Base-by-base conservation (phyloP, 2,329 filamentous ascomycete species). In the Penicillium frequentans region DNA sequence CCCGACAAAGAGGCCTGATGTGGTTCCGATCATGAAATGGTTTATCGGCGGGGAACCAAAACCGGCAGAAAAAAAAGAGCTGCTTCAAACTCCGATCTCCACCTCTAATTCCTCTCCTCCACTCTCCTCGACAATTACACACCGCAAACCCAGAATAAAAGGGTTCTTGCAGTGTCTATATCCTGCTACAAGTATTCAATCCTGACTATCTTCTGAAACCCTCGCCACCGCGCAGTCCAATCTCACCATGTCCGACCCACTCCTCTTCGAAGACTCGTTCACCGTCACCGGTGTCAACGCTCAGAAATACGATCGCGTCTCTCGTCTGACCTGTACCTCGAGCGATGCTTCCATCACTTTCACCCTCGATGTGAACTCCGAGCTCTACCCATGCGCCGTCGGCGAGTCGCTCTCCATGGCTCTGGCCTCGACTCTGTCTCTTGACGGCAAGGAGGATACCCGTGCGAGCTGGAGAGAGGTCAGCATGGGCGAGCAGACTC, bases 241-340 rank as follows among this genome's bases (percentile, higher is more conserved):
- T 31, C 39, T 54, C 56, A 58, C 78, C 65, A 86, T 91, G 77
- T 88, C 90, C 66, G 93, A 98, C 79, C 88, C 93, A 57, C 89
- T 95, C 70, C 90, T 98, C 76, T 96, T 96, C 79, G 92, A 97
- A 78, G 92, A 96, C 73, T 88, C 86, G 69, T 97, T 98, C 84
- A 90, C 84, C 60, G 83, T 98, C 69, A 93, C 86, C 65, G 79
- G 84, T 54, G 81, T 91, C 74, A 90, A 96, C 79, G 84, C 87
- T 70, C 85, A 88, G 70, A 96, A 97, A 79, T 99, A 99, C 78
- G 95, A 98, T 79, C 91, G 93, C 63, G 93, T 97, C 26, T 90
- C 91, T 54, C 93, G 95, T 66, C 86, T 98, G 71, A 86, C 81
- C 54, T 92, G 86, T 71, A 90, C 84, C 51, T 93, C 89, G 24